phyloP scores from a whole-genome alignment of 306 rosid genomes.

The Casuarina glauca region DNA sequence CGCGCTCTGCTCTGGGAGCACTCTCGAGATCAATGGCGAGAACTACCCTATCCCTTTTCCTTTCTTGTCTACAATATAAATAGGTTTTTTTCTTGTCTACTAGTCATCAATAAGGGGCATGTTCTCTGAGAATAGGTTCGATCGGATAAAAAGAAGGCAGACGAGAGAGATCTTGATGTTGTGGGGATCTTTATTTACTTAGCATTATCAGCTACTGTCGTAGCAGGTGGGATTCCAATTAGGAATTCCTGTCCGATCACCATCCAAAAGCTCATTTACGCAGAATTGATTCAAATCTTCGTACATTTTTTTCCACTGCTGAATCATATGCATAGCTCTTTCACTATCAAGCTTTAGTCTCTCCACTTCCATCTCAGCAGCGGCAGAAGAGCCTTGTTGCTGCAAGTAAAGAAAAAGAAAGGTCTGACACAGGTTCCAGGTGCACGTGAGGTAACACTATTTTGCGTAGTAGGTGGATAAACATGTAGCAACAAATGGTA shows the following conservation, averaged over 20 bases:
- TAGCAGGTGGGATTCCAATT: constrained; percentile 41
- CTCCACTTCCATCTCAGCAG: constrained; percentile 70
- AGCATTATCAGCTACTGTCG: constrained; percentile 37
- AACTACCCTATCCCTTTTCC: not conserved
- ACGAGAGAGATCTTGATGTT: constrained; percentile 44
- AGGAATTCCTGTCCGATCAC: constrained; percentile 28
- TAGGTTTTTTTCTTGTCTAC: not conserved
- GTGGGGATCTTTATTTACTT: constrained; percentile 39
- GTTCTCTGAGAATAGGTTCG: constrained; percentile 48
- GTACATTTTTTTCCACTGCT: constrained; percentile 67
- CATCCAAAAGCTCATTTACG: constrained; percentile 56
- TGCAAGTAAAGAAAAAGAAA: constrained; percentile 33
- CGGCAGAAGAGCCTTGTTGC: constrained; percentile 64
- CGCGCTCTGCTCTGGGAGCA: constrained; percentile 15
- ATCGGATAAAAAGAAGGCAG: constrained; percentile 53
- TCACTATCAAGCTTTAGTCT: constrained; percentile 54
- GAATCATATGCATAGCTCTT: constrained; percentile 50
- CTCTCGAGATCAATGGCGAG: constrained; percentile 17
- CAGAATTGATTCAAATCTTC: constrained; percentile 62
- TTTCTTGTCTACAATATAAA: not conserved
- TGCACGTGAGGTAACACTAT: not conserved
- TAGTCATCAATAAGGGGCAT: constrained; percentile 37
- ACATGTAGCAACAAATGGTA: not conserved
- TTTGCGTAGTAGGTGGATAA: constrained; percentile 5
- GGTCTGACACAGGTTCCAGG: constrained; percentile 4